These are phyloP conservation scores for Pestalotiopsis sp. DNA, from an alignment of 2,329 filamentous ascomycete genomes.

Conservation along the genomic window DNA sequence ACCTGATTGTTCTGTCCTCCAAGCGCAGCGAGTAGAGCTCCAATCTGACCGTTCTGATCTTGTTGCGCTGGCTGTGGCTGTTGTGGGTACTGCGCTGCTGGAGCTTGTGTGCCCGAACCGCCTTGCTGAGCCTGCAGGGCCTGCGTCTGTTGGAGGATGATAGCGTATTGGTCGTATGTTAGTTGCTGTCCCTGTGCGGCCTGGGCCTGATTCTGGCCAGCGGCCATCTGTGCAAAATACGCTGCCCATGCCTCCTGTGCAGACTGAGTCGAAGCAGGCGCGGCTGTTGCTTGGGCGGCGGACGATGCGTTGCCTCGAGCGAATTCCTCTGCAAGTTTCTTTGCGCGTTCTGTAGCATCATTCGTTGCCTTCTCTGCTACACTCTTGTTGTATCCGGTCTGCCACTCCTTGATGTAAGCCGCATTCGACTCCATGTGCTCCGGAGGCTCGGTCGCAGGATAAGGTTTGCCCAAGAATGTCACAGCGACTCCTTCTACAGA, in stretches of 20 bases:
- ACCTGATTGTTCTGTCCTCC: constrained; percentile 15
- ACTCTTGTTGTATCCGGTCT: constrained; percentile 49
- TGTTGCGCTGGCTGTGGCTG: constrained; percentile 21
- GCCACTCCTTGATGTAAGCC: constrained; percentile 55
- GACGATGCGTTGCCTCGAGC: constrained; percentile 27
- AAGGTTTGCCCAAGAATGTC: constrained; percentile 47
- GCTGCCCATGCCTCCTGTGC: constrained; percentile 37
- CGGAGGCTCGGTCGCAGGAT: constrained; percentile 54
- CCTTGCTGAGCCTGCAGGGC: constrained; percentile 14
- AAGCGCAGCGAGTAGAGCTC: constrained; percentile 29
- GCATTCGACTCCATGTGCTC: constrained; percentile 52
- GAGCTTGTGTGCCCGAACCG: constrained; percentile 15
- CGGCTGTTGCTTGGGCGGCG: constrained; percentile 16
- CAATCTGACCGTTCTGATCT: constrained; percentile 26
- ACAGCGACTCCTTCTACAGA: constrained; percentile 46
- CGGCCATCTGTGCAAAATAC: constrained; percentile 42
- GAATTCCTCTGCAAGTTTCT: constrained; percentile 36
- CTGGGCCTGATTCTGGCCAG: constrained; percentile 14
- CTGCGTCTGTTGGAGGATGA: constrained; percentile 11
- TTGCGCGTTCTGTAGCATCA: constrained; percentile 40
- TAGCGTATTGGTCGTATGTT: constrained; percentile 8
- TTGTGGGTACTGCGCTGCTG: constrained; percentile 18
- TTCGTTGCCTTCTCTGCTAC: constrained; percentile 39
- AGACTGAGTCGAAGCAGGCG: constrained; percentile 25
- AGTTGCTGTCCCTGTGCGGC: neutral